Evolutionary conservation across 192 early-diverging fungal genomes (phyloP), one percentile per base, ranked within the genome.

Genomic region (Phlyctochytrium bullatum): DNA sequence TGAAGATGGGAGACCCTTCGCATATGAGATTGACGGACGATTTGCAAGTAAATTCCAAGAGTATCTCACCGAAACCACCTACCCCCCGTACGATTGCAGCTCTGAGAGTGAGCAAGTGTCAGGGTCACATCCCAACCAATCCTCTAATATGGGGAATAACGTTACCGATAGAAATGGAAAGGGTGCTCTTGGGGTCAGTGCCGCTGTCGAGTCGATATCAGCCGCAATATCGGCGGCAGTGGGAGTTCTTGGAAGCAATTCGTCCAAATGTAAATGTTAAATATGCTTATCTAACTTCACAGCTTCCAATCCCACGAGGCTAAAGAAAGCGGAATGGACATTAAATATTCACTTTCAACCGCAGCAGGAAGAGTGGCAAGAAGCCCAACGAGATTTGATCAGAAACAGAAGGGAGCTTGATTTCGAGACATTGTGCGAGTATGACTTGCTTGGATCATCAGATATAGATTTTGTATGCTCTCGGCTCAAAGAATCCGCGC

Each of bases 1-100:
- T 36, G 83, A 85, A 71, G 83, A 85, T 75, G 83, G 83, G 4
- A 63, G 83, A 17, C 80, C 83, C 28, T 85, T 85, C 68, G 76
- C 77, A 2, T 85, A 74, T 47, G 83, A 85, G 52, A 68, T 81
- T 2, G 83, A 82, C 35, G 61, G 57, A 34, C 63, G 71, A 61
- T 83, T 83, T 56, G 47, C 64, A 1, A 69, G 67, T 34, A 59
- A 36, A 14, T 78, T 85, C 51, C 50, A 52, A 2, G 62, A 73
- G 35, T 78, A 83, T 67, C 25, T 66, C 2, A 40, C 69, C 3
- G 78, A 78, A 59, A 59, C 54, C 4, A 69, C 73, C 10, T 71
- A 77, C 40, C 27, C 64, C 3, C 81, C 80, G 0, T 81, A 83
- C 69, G 82, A 81, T 27, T 16, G 17, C 29, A 23, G 59, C 24